Percentiles rank a stretch among this genome's conserved stretches.
phyloP scores from a whole-genome alignment of 257 asterid genomes.

The Nicotiana undulata region DNA sequence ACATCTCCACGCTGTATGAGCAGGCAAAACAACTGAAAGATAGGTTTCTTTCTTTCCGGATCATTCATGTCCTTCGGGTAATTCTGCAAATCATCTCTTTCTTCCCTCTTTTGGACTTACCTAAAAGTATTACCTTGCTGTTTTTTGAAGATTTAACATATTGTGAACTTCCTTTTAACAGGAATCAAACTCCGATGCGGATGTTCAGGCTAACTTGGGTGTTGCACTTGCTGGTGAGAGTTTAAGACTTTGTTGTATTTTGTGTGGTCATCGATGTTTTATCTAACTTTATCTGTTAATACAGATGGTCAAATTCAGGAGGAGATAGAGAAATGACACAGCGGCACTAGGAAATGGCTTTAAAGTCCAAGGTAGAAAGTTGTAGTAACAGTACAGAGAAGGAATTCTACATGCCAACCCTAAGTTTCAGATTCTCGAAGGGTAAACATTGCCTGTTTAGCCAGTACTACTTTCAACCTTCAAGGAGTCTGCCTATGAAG shows the following conservation, averaged over 20 bases:
- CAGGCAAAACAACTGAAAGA: constrained; percentile 32
- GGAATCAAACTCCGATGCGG: constrained; percentile 93
- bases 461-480: background rate
- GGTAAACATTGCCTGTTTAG: background rate
- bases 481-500: background rate
- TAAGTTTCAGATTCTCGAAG: background rate
- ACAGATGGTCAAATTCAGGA: constrained; percentile 78
- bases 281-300: background rate
- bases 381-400: background rate
- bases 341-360: background rate
- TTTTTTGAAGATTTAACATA: background rate
- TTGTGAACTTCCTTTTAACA: background rate
- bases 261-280: background rate
- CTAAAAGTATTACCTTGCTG: background rate
- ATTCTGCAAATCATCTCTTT: background rate
- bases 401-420: background rate
- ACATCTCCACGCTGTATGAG: constrained; percentile 15
- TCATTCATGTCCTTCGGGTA: constrained; percentile 24
- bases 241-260: background rate
- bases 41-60: constrained; percentile 23
- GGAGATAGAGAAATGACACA: constrained; percentile 43
- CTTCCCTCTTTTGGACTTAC: background rate
- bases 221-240: constrained; percentile 69
- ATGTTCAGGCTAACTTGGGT: constrained; percentile 86
- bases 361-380: background rate